Percentiles rank a stretch among this genome's conserved stretches.
phyloP scores from a whole-genome alignment of 73 alveolate genomes.

The Paramecium biaurelia region DNA sequence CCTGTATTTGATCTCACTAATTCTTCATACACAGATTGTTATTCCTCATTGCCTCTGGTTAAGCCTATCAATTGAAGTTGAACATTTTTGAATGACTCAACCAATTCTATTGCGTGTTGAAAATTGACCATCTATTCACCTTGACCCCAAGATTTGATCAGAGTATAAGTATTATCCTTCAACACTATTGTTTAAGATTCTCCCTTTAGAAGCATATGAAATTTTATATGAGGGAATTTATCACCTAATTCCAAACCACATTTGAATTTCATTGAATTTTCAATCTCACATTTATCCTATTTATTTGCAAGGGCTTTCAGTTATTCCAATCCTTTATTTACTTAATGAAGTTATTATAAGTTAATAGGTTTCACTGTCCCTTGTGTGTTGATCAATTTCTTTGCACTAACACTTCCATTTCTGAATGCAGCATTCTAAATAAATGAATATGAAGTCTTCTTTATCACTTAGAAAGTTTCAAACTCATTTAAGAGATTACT shows the following conservation, averaged over 20 bases:
- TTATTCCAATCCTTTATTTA: background rate
- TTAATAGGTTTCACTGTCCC: slow-evolving; percentile 6
- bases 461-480: background rate
- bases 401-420: background rate
- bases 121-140: slow-evolving; percentile 46
- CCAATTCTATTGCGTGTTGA: slow-evolving; percentile 33
- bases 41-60: background rate
- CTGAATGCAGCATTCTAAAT: background rate
- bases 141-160: slow-evolving; percentile 14
- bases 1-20: slow-evolving; percentile 3
- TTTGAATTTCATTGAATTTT: background rate
- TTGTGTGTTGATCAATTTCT: background rate
- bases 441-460: background rate
- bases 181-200: background rate
- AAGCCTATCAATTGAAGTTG: background rate
- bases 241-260: slow-evolving; percentile 40
- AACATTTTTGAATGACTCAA: background rate
- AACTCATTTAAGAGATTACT: background rate
- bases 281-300: background rate
- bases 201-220: background rate
- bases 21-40: slow-evolving; percentile 1
- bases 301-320: background rate
- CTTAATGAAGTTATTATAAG: background rate
- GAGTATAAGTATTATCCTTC: background rate
- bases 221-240: background rate